phyloP scores from a whole-genome alignment of 1,284 basidiomycete genomes.

The Malassezia pachydermatis region DNA sequence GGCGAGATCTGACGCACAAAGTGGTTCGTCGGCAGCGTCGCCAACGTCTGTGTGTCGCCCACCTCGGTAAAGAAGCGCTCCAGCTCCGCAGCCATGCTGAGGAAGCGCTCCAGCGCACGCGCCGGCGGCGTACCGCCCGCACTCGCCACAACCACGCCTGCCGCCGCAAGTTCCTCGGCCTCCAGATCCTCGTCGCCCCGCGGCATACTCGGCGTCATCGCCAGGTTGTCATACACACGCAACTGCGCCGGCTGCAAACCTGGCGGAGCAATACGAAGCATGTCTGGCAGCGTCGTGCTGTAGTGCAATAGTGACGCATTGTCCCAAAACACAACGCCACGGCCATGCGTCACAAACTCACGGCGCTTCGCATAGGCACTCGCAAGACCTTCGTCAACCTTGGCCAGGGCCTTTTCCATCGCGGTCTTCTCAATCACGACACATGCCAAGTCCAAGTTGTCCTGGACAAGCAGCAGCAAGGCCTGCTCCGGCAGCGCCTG shows the following conservation, averaged over 20 bases:
- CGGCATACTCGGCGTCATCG: conserved; percentile 17
- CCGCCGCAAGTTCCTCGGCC: conserved; percentile 3
- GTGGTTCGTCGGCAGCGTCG: conserved; percentile 58
- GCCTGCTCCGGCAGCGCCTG: conserved; percentile 53
- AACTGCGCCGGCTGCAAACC: conserved; percentile 75
- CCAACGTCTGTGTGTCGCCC: conserved; percentile 22
- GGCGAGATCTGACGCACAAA: conserved; percentile 74
- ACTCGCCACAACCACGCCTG: conserved; percentile 6
- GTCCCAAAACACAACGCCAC: conserved; percentile 36
- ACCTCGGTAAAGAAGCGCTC: conserved; percentile 36
- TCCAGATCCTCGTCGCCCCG: conserved; percentile 9
- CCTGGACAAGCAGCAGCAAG: conserved; percentile 71
- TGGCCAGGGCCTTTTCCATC: conserved; percentile 89
- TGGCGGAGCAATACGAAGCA: conserved; percentile 69
- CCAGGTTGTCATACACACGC: conserved; percentile 88
- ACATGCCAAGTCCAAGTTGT: conserved; percentile 90
- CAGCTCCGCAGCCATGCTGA: conserved; percentile 32
- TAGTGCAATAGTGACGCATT: conserved; percentile 57
- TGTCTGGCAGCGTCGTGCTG: conserved; percentile 71
- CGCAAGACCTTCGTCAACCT: conserved; percentile 82
- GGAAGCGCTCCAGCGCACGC: conserved; percentile 48
- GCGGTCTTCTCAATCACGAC: conserved; percentile 92
- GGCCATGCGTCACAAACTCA: conserved; percentile 69
- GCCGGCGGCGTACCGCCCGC: conserved; percentile 20
- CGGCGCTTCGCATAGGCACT: conserved; percentile 66